Evolutionary conservation across 495 filamentous ascomycete genomes (phyloP), one percentile per base, ranked within the genome.

Genomic region (Hypoxylon intermedium): DNA sequence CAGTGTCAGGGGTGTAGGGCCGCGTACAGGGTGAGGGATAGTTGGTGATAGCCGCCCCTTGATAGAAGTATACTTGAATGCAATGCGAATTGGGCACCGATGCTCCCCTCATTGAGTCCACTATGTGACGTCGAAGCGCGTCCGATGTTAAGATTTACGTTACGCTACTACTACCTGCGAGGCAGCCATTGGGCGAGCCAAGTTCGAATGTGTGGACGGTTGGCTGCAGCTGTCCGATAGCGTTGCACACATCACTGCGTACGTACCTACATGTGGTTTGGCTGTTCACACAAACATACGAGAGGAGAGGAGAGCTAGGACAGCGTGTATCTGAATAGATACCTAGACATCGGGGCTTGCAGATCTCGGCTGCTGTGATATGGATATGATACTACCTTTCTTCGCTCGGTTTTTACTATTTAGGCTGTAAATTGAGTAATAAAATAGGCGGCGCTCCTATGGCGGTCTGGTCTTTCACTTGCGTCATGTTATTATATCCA

Each of bases 91-190:
- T 52, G 40, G 59, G 59, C 59, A 63, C n/a, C 52, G 34, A 57
- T 63, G 46, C 34, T 46, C 47, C 34, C 38, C 36, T 30, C 24
- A 45, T 45, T n/a, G 16, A 58, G 26, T 26, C 40, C 31, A 57
- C 31, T 19, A 30, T 28, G 53, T 63, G 60, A 63, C 60, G 60
- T 63, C 41, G 60, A 57, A 31, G 9, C 36, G 46, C 60, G 56
- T 57, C 42, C 16, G 15, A 38, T 19, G 34, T 47, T 63, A 42
- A 62, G 52, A 41, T 62, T 48, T 51, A 52, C 50, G 58, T 61
- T 61, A 38, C 33, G 30, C 46, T 9, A 40, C 44, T 36, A 24
- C 15, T 26, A 36, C n/a, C 47, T n/a, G 47, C 40, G 15, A n/a
- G 12, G 28, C 41, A 23, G 9, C 15, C 6, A 37, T 43, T 47